A percentile compares a stretch with the other conserved stretches of the same genome.
Evolutionary conservation across 1,284 basidiomycete species (phyloP).

Genomic region (Cystobasidium pallidum): DNA sequence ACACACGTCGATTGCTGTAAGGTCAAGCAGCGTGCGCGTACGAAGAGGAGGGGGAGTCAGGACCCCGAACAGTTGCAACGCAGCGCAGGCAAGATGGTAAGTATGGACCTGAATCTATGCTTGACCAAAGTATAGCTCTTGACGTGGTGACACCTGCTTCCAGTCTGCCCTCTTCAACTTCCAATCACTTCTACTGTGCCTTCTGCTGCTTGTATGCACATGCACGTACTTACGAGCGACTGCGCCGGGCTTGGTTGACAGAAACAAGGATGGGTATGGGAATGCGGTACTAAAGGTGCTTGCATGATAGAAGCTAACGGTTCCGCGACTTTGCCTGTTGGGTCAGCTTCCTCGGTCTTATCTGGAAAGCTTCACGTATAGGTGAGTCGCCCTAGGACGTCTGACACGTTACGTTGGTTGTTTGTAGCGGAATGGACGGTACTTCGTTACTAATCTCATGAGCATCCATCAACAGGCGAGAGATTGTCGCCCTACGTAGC

Average conservation of each 20-base stretch:
- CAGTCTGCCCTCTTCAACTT: conserved; percentile 99
- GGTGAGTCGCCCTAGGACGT: conserved; percentile 61
- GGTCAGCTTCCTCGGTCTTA: conserved; percentile 85
- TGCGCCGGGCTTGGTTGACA: conserved; percentile 84
- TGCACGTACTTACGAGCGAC: conserved; percentile 93
- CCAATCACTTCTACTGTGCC: conserved; percentile 88
- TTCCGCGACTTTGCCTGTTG: no score
- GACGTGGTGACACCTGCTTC: no score
- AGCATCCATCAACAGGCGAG: conserved; percentile 63
- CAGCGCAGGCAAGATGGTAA: not conserved
- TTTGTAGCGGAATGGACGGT: not conserved
- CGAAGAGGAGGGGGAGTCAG: no score
- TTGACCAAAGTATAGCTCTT: no score
- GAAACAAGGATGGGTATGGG: conserved; percentile 89
- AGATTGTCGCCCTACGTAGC: conserved; percentile 80
- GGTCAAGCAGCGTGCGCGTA: no score
- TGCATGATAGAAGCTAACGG: no score
- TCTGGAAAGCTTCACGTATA: conserved; percentile 91
- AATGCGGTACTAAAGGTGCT: not conserved
- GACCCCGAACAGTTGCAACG: not conserved
- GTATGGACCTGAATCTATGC: no score
- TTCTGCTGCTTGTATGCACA: conserved; percentile 92
- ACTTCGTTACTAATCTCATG: no score
- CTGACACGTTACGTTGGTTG: not conserved
- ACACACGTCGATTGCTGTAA: conserved; percentile 30